Evolutionary conservation across 305 asterid genomes (phyloP).

Genomic region (Striga hermonthica): DNA sequence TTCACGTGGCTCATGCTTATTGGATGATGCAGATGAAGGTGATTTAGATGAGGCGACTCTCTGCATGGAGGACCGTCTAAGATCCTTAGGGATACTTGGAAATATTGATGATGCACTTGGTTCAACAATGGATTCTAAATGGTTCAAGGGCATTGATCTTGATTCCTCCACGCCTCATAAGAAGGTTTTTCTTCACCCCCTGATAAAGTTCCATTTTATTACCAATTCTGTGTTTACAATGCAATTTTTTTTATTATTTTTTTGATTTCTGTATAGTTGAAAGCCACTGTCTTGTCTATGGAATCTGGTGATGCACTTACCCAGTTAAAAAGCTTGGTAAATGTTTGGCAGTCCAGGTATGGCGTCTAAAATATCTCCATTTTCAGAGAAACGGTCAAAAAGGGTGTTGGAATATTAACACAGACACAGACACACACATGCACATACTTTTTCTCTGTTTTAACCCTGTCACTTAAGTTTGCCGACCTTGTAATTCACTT

Average conservation of each 20-base stretch:
- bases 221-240: neutral
- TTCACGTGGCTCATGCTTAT: slow-evolving; percentile 10
- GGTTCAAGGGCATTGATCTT: slow-evolving; percentile 58
- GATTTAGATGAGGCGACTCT: slow-evolving; percentile 45
- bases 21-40: slow-evolving; percentile 39
- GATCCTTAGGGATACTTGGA: slow-evolving; percentile 66
- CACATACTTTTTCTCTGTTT: no score
- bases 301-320: slow-evolving; percentile 62
- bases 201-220: slow-evolving; percentile 21
- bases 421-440: no score
- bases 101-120: slow-evolving; percentile 36
- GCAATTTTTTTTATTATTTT: neutral
- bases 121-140: slow-evolving; percentile 41
- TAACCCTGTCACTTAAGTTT: no score
- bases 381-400: neutral
- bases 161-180: slow-evolving; percentile 50
- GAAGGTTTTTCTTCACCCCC: slow-evolving; percentile 48
- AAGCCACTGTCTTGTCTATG: slow-evolving; percentile 55
- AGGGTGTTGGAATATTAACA: no score
- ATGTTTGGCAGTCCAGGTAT: slow-evolving; percentile 80
- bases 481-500: no score
- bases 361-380: slow-evolving; percentile 23
- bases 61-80: slow-evolving; percentile 80
- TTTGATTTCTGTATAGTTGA: slow-evolving; percentile 48
- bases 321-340: slow-evolving; percentile 56